Base-by-base conservation (phyloP, 805 yeast genomes). In the Saccharomycopsis selenospora region DNA sequence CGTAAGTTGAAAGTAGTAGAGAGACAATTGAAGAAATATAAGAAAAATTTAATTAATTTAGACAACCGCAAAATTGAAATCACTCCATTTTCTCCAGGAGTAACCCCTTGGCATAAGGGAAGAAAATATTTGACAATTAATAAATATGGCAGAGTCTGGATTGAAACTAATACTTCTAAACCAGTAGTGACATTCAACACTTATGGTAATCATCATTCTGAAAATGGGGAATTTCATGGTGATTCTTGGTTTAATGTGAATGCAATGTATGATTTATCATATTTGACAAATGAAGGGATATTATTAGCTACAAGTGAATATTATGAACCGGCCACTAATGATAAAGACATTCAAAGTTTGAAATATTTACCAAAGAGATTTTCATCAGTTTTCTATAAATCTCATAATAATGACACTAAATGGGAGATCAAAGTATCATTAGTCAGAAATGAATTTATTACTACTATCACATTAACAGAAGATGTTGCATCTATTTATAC, bases 101-200 rank as follows among this genome's bases (percentile, higher is more conserved):
- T 38, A 18, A 45, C 51, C 4, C 54, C 54, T 3, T 50, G 49
- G 50, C 33, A 47, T 33, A n/a, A 24, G 23, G 56, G 56, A 17
- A 28, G 56, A 28, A 50, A 50, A 28, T 53, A 53, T 20, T 41
- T 53, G 27, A 46, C 54, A 2, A 50, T 50, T 18, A 47, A 48
- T 29, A 43, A 36, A 18, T n/a, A 17, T 36, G 56, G 56, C 3
- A 36, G 30, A 5, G 54, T 48, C 3, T 53, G 56, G 56, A 45
- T 50, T 13, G 56, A 53, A 41, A 50, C 54, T 7, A 50, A 50
- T n/a, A 53, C 56, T 6, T 43, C 49, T 5, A 33, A 18, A 7
- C 56, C 56, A 4, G 43, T 53, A 2, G 36, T 53, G n/a, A 47
- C 56, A 14, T 36, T 53, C 36, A 40, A 42, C 3, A 33, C 50